phyloP scores from a whole-genome alignment of 2,329 filamentous ascomycete species.

The Exophiala spinifera region DNA sequence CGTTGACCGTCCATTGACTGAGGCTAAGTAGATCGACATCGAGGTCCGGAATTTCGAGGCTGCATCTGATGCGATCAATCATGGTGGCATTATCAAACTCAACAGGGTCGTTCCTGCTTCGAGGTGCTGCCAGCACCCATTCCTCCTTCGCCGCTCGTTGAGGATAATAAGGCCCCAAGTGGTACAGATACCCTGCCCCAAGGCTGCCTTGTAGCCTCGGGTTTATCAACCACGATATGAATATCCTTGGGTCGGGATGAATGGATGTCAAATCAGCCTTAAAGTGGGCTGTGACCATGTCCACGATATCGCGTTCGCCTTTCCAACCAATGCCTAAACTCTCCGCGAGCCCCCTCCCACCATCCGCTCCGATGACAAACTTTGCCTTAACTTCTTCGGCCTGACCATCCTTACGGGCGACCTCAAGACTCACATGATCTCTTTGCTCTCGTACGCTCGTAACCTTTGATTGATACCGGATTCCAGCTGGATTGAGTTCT shows the following conservation, averaged over 20 bases:
- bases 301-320: conserved; percentile 34
- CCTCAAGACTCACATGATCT: too few relatives aligned
- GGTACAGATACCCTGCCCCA: conserved; percentile 36
- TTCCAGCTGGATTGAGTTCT: conserved; percentile 33
- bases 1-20: conserved; percentile 36
- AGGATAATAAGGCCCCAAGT: conserved; percentile 35
- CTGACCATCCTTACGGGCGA: too few relatives aligned
- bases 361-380: conserved; percentile 37
- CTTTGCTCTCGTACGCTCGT: conserved; percentile 25
- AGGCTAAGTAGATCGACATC: conserved; percentile 33
- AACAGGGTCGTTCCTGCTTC: conserved; percentile 24
- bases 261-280: conserved; percentile 29
- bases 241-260: conserved; percentile 33
- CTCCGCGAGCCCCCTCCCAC: conserved; percentile 33
- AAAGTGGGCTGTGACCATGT: conserved; percentile 37
- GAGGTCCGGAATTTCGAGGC: conserved; percentile 33
- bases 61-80: conserved; percentile 30
- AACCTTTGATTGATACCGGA: conserved; percentile 33
- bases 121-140: conserved; percentile 35
- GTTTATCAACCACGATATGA: conserved; percentile 38
- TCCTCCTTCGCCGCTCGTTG: conserved; percentile 31
- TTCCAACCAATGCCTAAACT: conserved; percentile 33
- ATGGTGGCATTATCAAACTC: conserved; percentile 31
- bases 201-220: conserved; percentile 36
- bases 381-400: conserved; percentile 24